Base-by-base conservation (phyloP, 73 alveolate genomes). In the Paramecium biaurelia region DNA sequence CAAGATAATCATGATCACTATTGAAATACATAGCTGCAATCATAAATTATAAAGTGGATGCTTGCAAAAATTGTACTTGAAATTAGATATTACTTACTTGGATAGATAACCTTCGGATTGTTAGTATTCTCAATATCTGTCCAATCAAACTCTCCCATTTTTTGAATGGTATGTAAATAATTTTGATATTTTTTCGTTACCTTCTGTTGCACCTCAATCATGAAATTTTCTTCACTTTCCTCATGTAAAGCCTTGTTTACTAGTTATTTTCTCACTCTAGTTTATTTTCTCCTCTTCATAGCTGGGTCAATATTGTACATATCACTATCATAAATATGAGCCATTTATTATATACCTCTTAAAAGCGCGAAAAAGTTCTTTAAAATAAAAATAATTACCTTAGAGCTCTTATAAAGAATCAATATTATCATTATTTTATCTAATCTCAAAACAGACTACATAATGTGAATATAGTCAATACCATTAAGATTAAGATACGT, bases 121-220 rank as follows among this genome's bases (percentile, higher is more conserved):
- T 24, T 43, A 0, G 45, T 42, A 20, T 79, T 79, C 28, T 42
- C 42, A 18, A 43, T 24, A 45, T 79, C 56, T 24, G 90, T 79
- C 90, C 90, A 79, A 79, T 79, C 90, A 24, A 23, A 79, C 23
- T 79, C 90, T 12, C 90, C 90, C 53, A 79, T 79, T 24, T 79
- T 41, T 42, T 24, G 47, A 5, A 79, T 38, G n/a, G 56, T n/a
- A 10, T 79, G 76, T 10, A 79, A 38, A 45, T 79, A 79, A 41
- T 79, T 79, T 23, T 79, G 42, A 79, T 79, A 79, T 47, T 43
- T 79, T 72, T 35, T 72, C 32, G 58, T 72, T 20, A 38, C 86
- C 38, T 72, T 35, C 84, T 63, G 26, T 63, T 63, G 53, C 41
- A 63, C 84, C 30, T 32, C 86, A 35, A 35, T 42, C 58, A 28